phyloP scores from a whole-genome alignment of 2,329 filamentous ascomycete genomes.

The Fusarium heterosporum region DNA sequence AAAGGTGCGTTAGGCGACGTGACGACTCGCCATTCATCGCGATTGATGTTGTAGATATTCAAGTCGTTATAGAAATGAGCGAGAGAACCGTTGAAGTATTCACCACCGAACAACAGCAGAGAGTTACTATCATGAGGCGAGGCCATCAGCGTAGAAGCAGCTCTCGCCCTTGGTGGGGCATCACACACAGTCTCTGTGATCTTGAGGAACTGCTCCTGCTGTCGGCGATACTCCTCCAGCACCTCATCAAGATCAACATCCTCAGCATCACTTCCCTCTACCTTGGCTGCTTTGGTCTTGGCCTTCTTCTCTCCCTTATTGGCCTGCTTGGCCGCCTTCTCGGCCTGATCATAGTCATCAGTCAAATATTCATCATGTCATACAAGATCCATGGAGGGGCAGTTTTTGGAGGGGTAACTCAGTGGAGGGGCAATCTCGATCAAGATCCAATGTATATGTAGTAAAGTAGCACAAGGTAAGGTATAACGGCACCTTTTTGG shows the following conservation, averaged over 20 bases:
- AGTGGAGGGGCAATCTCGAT: constrained; percentile 27
- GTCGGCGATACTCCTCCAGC: constrained; percentile 89
- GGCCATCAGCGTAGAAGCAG: constrained; percentile 84
- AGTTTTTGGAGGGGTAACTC: constrained; percentile 38
- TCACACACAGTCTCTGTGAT: constrained; percentile 83
- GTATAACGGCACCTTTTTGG: constrained; percentile 57
- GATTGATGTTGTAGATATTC: constrained; percentile 79
- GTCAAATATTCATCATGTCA: constrained; percentile 23
- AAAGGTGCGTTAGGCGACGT: constrained; percentile 92
- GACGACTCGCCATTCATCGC: constrained; percentile 90
- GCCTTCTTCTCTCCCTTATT: constrained; percentile 91
- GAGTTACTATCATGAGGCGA: constrained; percentile 89
- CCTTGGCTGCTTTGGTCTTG: constrained; percentile 76
- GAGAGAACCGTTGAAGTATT: constrained; percentile 92
- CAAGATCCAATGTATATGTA: not conserved
- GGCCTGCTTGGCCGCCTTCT: constrained; percentile 81
- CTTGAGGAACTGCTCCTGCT: constrained; percentile 94
- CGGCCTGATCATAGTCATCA: constrained; percentile 56
- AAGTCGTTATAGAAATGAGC: constrained; percentile 78
- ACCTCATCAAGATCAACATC: constrained; percentile 94
- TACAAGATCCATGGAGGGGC: constrained; percentile 24
- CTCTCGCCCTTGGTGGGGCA: constrained; percentile 79
- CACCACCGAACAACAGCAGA: constrained; percentile 91
- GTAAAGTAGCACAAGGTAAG: constrained; percentile 17
- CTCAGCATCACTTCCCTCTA: constrained; percentile 87